These are phyloP conservation scores for Aaosphaeria pasadenensis DNA, from an alignment of 2,329 filamentous ascomycete genomes.

Conservation along the genomic window DNA sequence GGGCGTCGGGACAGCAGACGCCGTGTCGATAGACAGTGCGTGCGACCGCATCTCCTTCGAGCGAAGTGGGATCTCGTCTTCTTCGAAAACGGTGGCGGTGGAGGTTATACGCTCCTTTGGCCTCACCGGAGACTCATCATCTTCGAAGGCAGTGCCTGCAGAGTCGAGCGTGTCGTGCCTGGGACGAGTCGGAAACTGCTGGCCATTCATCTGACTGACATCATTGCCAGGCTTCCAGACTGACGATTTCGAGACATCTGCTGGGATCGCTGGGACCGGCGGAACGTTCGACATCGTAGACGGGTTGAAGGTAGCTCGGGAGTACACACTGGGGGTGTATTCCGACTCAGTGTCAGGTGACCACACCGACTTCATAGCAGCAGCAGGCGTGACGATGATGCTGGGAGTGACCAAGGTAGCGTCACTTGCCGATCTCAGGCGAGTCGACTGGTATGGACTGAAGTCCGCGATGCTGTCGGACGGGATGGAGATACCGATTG, in stretches of 20 bases:
- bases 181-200: conserved; percentile 11
- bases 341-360: conserved; percentile 59
- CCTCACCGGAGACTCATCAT: conserved; percentile 48
- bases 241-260: conserved; percentile 14
- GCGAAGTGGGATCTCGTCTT: conserved; percentile 52
- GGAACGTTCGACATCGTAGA: conserved; percentile 44
- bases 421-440: conserved; percentile 38
- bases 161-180: conserved; percentile 35
- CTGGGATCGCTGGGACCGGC: conserved; percentile 44
- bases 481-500: conserved; percentile 68
- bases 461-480: conserved; percentile 48
- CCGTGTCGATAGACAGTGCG: conserved; percentile 37
- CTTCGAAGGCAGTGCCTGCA: conserved; percentile 41
- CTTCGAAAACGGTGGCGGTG: conserved; percentile 67
- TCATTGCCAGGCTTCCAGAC: conserved; percentile 1
- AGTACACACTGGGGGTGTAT: conserved; percentile 57
- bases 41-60: conserved; percentile 18
- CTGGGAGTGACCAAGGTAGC: conserved; percentile 44
- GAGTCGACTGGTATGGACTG: conserved; percentile 24
- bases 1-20: conserved; percentile 46
- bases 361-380: conserved; percentile 53
- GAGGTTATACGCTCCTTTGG: conserved; percentile 46
- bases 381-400: conserved; percentile 54
- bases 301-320: conserved; percentile 48
- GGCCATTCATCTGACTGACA: conserved; percentile 1